Evolutionary conservation across 768 basidiomycete genomes (phyloP), one percentile per base, ranked within the genome.

Genomic region (Leccinum rimulosum): DNA sequence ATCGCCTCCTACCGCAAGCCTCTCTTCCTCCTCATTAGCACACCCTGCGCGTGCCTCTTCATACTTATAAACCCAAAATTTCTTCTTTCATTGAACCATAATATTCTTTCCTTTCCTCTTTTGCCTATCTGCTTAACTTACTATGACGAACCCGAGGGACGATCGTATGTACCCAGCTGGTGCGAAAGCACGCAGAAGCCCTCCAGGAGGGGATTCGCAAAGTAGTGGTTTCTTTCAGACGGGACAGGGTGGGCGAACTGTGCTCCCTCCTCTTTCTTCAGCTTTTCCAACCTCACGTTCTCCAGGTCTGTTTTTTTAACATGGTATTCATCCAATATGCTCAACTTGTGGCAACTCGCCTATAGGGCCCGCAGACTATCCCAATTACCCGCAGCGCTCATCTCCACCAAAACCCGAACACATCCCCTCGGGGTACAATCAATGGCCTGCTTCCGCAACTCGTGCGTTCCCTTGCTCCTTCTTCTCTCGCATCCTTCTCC

Each of bases 181-280:
- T 80, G 79, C 77, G 71, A 84, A 82, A 80, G 74, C 82, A 69
- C 82, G 85, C 68, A 73, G 75, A 81, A 83, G 82, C 76, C 83
- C 87, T 73, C 84, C 86, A 67, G 82, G 80, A 76, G 84, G 84
- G 66, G 75, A 76, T 75, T 72, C 82, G 73, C 84, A 85, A 77
- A 78, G 74, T 73, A 79, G 79, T 76, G 79, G 74, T 78, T 87
- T 86, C 81, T 84, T 88, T 79, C 82, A 83, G 78, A 81, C 84
- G 77, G 84, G 86, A 81, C 88, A 89, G 85, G 88, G 89, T 90
- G 88, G 88, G 88, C 86, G 88, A 85, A 84, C 86, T 81, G 83
- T 88, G 80, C 85, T 89, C 76, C 89, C 88, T 86, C 85, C 88
- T 85, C 80, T 90, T 83, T 82, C 84, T 84, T 81, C 86, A 77